Base-by-base conservation (phyloP, 192 early-diverging fungal species). In the Backusella parvicylindrica region DNA sequence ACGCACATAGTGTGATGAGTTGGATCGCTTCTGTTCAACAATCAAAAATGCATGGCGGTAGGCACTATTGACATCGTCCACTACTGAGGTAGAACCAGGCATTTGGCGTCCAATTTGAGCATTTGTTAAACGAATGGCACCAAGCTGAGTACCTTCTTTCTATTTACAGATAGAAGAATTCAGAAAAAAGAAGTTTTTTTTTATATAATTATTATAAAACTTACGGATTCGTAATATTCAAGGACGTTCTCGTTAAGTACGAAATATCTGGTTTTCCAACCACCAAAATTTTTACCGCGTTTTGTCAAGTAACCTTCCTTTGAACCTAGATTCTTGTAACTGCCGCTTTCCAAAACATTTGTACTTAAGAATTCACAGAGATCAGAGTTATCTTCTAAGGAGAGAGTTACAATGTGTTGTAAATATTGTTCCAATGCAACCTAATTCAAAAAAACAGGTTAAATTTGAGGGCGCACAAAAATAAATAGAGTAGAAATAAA, bases 251-350 rank as follows among this genome's bases (percentile, higher is more conserved):
- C 82, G 70, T 89, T 86, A 13, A 94, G 85, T 40, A 90, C 85
- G 78, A 95, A 97, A 83, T 91, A 97, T 66, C 95, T 88, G 37
- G 93, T 86, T 79, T 98, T 98, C 96, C 96, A 97, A 11, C 95
- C 96, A 66, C 97, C 96, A 93, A 98, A 98, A 79, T 92, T 96
- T 77, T 97, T 98, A 64, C 97, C 96, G 83, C 91, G 91, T 77
- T 97, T 98, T 60, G 94, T 92, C 71, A 98, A 81, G 67, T 91
- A 95, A 7, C 96, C 96, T 82, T 96, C 95, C 72, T 94, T 95
- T 74, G 85, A 82, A 0, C 89, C 90, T 12, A 86, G 65, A n/a
- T 83, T 78, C 69, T 88, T 85, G 28, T 43, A 53, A 2, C 50
- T 43, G 15, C 33, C 32, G 15, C 79, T 33, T 5, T 88, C 81